Percentiles rank a stretch among this genome's conserved stretches.
Conservation (phyloP, 768 basidiomycete species). For the Tremella fuciformis region DNA sequence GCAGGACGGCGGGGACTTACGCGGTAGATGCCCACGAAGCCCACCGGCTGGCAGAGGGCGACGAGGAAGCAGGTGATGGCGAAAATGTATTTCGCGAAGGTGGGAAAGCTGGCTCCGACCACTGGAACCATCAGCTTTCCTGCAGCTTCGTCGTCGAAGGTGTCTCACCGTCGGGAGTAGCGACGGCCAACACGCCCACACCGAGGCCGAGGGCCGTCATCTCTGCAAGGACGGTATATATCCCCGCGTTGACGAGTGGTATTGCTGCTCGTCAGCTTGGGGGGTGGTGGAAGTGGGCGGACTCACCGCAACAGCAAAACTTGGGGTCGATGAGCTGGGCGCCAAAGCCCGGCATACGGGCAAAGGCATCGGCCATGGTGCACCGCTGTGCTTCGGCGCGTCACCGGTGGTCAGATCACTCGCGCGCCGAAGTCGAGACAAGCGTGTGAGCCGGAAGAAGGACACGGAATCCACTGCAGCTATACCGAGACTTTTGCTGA, state of each 20-base stretch:
- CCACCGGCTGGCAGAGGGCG: conserved; percentile 74
- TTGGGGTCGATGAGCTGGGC: conserved; percentile 57
- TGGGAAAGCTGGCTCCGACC: conserved; percentile 80
- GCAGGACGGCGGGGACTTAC: conserved; percentile 55
- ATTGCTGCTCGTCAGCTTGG: conserved; percentile 58
- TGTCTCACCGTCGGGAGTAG: conserved; percentile 36
- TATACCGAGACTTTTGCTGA: too few species aligned
- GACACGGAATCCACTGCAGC: too few species aligned
- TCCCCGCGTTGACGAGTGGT: conserved; percentile 83
- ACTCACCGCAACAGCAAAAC: conserved; percentile 68
- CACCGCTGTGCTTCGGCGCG: neutral
- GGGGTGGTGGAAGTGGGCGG: neutral
- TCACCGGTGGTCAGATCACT: neutral
- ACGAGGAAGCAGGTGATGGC: conserved; percentile 71
- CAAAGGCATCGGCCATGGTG: conserved; percentile 4
- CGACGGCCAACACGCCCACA: conserved; percentile 42
- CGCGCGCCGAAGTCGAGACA: too few species aligned
- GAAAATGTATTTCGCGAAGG: conserved; percentile 69
- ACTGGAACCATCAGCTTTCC: conserved; percentile 56
- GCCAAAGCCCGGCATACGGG: conserved; percentile 9
- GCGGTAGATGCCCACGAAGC: conserved; percentile 77
- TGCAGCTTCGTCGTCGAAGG: neutral
- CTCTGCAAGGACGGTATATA: conserved; percentile 74
- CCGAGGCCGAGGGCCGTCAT: conserved; percentile 58
- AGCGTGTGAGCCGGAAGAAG: too few species aligned